Percentiles rank a stretch among this genome's conserved stretches.
These are phyloP conservation scores for Auriculariales sp. DNA, from an alignment of 768 basidiomycete genomes.

Conservation along the genomic window DNA sequence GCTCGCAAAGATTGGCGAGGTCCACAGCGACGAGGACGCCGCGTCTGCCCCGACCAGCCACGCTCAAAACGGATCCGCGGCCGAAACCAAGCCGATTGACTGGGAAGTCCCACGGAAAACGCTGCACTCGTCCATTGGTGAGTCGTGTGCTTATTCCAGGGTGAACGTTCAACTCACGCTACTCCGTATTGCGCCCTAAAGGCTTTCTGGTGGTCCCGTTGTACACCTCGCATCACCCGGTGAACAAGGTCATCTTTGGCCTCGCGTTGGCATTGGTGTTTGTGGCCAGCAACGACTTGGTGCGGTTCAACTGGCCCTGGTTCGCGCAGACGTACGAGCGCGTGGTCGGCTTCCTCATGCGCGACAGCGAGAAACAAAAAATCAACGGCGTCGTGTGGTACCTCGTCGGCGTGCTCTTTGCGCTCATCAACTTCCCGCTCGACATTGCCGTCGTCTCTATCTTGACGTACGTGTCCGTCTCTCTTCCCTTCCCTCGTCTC, in stretches of 20 bases:
- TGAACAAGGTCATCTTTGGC: constrained; percentile 38
- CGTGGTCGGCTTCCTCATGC: constrained; percentile 70
- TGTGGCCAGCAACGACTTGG: constrained; percentile 58
- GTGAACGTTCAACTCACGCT: constrained; percentile 1
- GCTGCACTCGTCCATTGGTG: constrained; percentile 81
- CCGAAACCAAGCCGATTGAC: constrained; percentile 29
- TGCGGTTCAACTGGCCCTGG: constrained; percentile 48
- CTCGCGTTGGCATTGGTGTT: constrained; percentile 54
- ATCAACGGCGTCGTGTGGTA: constrained; percentile 89
- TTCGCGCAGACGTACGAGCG: constrained; percentile 63
- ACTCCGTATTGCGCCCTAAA: constrained; percentile 11
- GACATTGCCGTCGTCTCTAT: constrained; percentile 86
- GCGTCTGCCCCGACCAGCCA: background rate
- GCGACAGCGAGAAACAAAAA: constrained; percentile 68
- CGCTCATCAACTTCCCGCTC: constrained; percentile 59
- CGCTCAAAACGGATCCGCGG: background rate
- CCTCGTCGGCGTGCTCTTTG: constrained; percentile 71
- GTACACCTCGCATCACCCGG: constrained; percentile 32
- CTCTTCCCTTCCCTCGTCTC: too few species aligned
- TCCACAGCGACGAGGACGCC: constrained; percentile 2
- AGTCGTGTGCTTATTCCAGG: constrained; percentile 14
- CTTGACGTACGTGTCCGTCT: constrained; percentile 53
- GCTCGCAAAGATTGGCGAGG: constrained; percentile 3
- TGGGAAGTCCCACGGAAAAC: constrained; percentile 87
- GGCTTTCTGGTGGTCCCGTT: constrained; percentile 53